Percentiles rank a stretch among this genome's conserved stretches.
These are phyloP conservation scores for Hyaloscypha hepaticicola DNA, from an alignment of 495 filamentous ascomycete species.

Conservation along the genomic window DNA sequence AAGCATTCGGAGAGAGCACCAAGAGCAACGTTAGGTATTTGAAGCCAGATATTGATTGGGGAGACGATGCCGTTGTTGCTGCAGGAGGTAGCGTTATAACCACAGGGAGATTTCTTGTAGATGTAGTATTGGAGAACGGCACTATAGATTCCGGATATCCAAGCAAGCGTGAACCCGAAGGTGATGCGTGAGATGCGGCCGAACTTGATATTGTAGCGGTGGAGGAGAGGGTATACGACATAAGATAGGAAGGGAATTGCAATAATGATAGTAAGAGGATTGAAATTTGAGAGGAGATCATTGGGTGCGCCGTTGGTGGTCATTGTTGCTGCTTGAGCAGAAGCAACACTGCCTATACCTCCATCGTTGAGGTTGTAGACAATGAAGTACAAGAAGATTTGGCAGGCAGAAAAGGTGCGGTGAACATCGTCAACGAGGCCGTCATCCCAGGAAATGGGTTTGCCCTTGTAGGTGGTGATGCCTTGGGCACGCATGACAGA, in stretches of 20 bases:
- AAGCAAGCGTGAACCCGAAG: slow-evolving; percentile 65
- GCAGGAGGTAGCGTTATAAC: slow-evolving; percentile 40
- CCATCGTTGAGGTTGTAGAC: slow-evolving; percentile 66
- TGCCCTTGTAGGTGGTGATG: slow-evolving; percentile 34
- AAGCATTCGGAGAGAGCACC: slow-evolving; percentile 66
- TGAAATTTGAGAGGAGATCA: slow-evolving; percentile 76
- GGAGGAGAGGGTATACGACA: slow-evolving; percentile 65
- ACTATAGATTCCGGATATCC: slow-evolving; percentile 58
- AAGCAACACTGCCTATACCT: slow-evolving; percentile 45
- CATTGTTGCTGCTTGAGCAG: slow-evolving; percentile 60
- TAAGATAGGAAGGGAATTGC: slow-evolving; percentile 70
- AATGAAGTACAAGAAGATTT: slow-evolving; percentile 65
- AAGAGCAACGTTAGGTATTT: slow-evolving; percentile 45
- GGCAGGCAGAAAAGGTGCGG: slow-evolving; percentile 57
- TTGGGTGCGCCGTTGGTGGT: slow-evolving; percentile 69
- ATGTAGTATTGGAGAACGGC: slow-evolving; percentile 72
- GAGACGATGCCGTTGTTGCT: slow-evolving; percentile 45
- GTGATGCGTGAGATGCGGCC: slow-evolving; percentile 71
- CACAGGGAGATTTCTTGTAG: slow-evolving; percentile 55
- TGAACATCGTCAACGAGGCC: slow-evolving; percentile 58
- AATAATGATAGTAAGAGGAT: slow-evolving; percentile 69
- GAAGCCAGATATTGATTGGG: slow-evolving; percentile 41
- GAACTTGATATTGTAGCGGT: slow-evolving; percentile 60
- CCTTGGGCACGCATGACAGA: slow-evolving; percentile 46
- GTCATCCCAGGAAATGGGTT: slow-evolving; percentile 49